Conservation (phyloP, 2,329 filamentous ascomycete genomes). For the Pezicula neosporulosa region DNA sequence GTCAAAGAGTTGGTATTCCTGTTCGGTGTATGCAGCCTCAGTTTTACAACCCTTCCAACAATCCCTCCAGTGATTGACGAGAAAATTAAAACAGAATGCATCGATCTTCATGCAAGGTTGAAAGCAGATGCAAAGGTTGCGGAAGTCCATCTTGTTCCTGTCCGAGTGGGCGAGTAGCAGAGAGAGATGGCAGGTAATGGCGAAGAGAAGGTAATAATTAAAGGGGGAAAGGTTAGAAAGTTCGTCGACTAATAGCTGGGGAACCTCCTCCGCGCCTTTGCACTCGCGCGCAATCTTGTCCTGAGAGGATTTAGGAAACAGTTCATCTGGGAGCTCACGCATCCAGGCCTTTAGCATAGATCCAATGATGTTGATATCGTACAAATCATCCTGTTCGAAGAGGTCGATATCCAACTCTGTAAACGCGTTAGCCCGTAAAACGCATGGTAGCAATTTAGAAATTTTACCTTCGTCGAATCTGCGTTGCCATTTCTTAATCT, state of each 20-base stretch:
- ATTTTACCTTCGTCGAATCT: slow-evolving; percentile 77
- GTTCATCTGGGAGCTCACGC: slow-evolving; percentile 87
- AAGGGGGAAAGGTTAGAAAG: slow-evolving; percentile 92
- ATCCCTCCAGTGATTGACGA: slow-evolving; percentile 92
- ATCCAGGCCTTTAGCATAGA: slow-evolving; percentile 97
- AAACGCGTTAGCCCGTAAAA: slow-evolving; percentile 11
- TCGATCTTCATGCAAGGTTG: slow-evolving; percentile 97
- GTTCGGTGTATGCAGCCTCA: slow-evolving; percentile 74
- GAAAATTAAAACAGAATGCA: slow-evolving; percentile 89
- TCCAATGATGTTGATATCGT: slow-evolving; percentile 94
- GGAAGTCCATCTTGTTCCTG: slow-evolving; percentile 98
- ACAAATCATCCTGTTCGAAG: slow-evolving; percentile 81
- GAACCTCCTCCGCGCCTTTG: slow-evolving; percentile 72
- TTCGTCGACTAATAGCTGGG: slow-evolving; percentile 84
- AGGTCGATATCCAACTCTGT: slow-evolving; percentile 84
- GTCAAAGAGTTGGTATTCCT: slow-evolving; percentile 61
- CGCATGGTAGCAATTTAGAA: neutral
- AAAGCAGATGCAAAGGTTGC: slow-evolving; percentile 94
- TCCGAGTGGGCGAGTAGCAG: slow-evolving; percentile 86
- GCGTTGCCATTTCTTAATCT: slow-evolving; percentile 91
- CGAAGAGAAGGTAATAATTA: slow-evolving; percentile 96
- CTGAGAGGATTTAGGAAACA: slow-evolving; percentile 83
- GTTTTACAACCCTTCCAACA: slow-evolving; percentile 97
- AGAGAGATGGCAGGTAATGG: slow-evolving; percentile 93
- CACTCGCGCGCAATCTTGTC: slow-evolving; percentile 78